Evolutionary conservation across 129 eudicot species (phyloP).

Genomic region (Apium graveolens): DNA sequence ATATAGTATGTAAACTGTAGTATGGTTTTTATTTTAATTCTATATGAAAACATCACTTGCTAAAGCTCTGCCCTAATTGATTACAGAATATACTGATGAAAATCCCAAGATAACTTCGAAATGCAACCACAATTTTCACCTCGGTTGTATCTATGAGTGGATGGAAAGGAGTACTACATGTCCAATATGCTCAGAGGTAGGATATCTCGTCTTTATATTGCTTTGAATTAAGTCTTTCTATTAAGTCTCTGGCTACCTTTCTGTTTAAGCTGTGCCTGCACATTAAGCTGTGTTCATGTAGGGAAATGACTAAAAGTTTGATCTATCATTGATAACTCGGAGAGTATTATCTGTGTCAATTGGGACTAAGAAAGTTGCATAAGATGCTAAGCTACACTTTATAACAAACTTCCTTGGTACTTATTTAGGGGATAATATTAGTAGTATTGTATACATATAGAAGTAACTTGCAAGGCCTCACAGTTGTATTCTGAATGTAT

Average conservation of each 20-base stretch:
- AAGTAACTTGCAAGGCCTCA: background rate
- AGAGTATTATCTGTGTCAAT: background rate
- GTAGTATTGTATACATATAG: background rate
- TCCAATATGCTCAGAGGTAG: slow-evolving; percentile 63
- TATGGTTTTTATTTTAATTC: background rate
- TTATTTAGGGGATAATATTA: background rate
- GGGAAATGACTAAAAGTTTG: too few relatives aligned
- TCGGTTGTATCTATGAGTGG: slow-evolving; percentile 78
- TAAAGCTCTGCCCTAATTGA: background rate
- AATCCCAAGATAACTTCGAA: slow-evolving; percentile 60
- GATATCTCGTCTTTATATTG: background rate
- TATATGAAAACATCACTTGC: background rate
- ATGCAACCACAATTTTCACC: slow-evolving; percentile 69
- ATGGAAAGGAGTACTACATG: slow-evolving; percentile 66
- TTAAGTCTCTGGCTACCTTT: background rate
- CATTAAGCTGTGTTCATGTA: background rate
- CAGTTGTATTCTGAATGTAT: background rate
- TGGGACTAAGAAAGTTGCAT: background rate
- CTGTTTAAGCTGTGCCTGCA: background rate
- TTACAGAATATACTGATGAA: slow-evolving; percentile 55
- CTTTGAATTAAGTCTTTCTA: background rate
- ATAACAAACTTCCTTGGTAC: background rate
- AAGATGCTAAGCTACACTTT: background rate
- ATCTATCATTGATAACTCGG: background rate
- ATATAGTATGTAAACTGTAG: background rate